Base-by-base conservation (phyloP, 768 basidiomycete species). In the Multifurca ochricompacta region DNA sequence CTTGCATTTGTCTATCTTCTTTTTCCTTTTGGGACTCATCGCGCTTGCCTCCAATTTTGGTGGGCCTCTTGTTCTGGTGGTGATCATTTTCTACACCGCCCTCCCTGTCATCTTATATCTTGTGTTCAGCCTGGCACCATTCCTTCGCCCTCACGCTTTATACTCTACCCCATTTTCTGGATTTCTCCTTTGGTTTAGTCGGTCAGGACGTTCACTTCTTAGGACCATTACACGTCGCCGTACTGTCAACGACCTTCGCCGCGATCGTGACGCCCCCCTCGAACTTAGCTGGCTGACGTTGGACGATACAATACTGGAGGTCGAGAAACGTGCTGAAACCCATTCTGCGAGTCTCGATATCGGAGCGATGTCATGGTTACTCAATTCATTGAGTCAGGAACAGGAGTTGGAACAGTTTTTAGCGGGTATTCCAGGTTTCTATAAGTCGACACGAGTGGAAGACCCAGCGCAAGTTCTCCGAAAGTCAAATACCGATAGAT, bases 401-500 rank as follows among this genome's bases (percentile, higher is more conserved):
- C 41, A 55, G 30, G 42, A 55, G 3, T 16, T 55, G 48, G 41
- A 44, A 30, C 27, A 44, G 13, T 55, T 55, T 30, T 14, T 55
- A n/a, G 35, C 35, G 2, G 48, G 48, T n/a, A 19, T 55, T n/a
- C 54, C 54, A 4, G 23, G n/a, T 10, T 55, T 55, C 13, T 55
- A 55, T 19, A 25, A 13, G 6, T 55, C 54, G n/a, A 50, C 42
- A 3, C 34, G n/a, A 10, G 41, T 55, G 19, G 34, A 49, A 44
- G 35, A 44, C n/a, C 46, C 39, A 3, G 25, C 54, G 3, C 21
- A 43, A 19, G 42, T 50, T 16, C 42, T 55, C 28, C 19, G 34
- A 25, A 19, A 18, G 11, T 18, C 40, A 3, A 49, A 43, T 27
- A 50, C 30, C 21, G 13, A 43, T 21, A 18, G 14, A 50, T 13